These are phyloP conservation scores for Termitomyces sp. DNA, from an alignment of 768 basidiomycete genomes.

Conservation along the genomic window DNA sequence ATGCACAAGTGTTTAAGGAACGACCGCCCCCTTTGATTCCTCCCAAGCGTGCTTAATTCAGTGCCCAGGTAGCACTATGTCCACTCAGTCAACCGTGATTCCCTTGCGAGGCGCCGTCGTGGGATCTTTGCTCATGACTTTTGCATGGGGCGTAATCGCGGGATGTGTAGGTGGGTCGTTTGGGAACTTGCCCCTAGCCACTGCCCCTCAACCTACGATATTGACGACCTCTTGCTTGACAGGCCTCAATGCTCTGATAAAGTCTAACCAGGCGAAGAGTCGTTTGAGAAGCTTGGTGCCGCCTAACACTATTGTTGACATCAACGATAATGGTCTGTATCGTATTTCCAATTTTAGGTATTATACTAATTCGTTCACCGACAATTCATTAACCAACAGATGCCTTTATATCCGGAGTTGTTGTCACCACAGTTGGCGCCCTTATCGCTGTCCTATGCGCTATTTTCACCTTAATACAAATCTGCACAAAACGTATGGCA, in stretches of 20 bases:
- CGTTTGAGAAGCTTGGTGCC: conserved; percentile 26
- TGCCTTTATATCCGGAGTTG: conserved; percentile 31
- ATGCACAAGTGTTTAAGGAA: not conserved
- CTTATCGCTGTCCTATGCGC: conserved; percentile 26
- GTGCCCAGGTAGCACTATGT: not conserved
- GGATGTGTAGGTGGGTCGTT: conserved; percentile 15
- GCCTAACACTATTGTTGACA: conserved; percentile 25
- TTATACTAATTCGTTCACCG: not conserved
- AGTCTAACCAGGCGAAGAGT: conserved; percentile 34
- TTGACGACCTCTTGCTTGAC: not conserved
- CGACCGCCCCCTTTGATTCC: not conserved
- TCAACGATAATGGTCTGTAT: conserved; percentile 31
- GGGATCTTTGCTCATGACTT: conserved; percentile 15
- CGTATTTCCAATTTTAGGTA: not conserved
- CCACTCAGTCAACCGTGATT: not conserved
- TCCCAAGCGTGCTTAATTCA: not conserved
- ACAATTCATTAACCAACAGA: conserved; percentile 22
- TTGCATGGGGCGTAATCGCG: conserved; percentile 17
- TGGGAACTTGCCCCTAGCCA: not conserved
- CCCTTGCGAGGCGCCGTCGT: conserved; percentile 11
- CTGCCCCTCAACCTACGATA: not conserved
- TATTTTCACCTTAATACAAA: conserved; percentile 18
- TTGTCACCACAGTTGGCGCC: conserved; percentile 29
- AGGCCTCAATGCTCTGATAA: conserved; percentile 39
- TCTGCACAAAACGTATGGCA: conserved; percentile 14